Evolutionary conservation across 805 yeast genomes (phyloP).

Genomic region (Spathaspora arborariae): DNA sequence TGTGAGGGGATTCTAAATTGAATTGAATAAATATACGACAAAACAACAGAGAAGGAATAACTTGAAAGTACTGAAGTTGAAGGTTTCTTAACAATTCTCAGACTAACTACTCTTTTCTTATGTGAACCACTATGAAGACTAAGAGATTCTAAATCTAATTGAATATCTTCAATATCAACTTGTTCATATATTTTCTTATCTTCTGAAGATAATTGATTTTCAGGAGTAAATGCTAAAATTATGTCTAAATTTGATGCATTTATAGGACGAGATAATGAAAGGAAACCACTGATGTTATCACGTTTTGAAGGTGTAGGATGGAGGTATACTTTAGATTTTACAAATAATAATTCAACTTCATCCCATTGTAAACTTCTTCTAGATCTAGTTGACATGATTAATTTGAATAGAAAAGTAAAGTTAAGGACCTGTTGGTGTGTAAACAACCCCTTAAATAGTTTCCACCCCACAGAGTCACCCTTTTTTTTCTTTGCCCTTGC

Average conservation of each 20-base stretch:
- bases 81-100: constrained; percentile 46
- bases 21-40: constrained; percentile 65
- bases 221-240: constrained; percentile 68
- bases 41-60: constrained; percentile 64
- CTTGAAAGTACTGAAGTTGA: constrained; percentile 48
- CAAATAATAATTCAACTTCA: constrained; percentile 48
- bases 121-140: not conserved
- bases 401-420: too few relatives aligned
- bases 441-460: not conserved
- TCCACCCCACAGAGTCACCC: not conserved
- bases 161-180: constrained; percentile 44
- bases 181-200: constrained; percentile 45
- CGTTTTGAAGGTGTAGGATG: constrained; percentile 73
- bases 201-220: constrained; percentile 38
- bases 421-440: too few relatives aligned
- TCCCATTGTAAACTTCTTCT: constrained; percentile 9
- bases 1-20: constrained; percentile 80
- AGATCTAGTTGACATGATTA: too few relatives aligned
- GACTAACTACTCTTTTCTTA: not conserved
- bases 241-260: constrained; percentile 51
- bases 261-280: constrained; percentile 58
- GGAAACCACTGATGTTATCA: constrained; percentile 79
- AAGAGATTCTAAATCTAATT: constrained; percentile 18
- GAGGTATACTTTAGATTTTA: constrained; percentile 70
- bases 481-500: not conserved